A percentile compares a stretch with the other conserved stretches of the same genome.
These are phyloP conservation scores for Stromatinia cepivora DNA, from an alignment of 2,329 filamentous ascomycete species.

Conservation along the genomic window DNA sequence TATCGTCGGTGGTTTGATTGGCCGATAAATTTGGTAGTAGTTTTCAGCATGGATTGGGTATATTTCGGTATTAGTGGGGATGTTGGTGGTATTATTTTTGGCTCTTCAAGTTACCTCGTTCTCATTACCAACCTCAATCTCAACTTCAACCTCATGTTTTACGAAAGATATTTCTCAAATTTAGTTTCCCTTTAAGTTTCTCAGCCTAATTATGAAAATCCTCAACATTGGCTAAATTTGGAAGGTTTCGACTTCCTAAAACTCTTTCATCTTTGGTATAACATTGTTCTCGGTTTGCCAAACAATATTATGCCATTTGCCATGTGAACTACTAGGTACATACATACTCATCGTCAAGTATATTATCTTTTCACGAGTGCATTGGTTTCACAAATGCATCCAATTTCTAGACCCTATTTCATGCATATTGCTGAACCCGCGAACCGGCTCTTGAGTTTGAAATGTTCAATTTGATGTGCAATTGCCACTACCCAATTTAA, in stretches of 20 bases:
- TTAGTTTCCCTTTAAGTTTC: neutral
- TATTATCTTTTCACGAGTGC: too few species aligned
- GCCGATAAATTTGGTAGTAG: neutral
- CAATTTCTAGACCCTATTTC: neutral
- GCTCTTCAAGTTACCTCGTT: neutral
- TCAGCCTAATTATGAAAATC: neutral
- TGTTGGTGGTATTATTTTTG: neutral
- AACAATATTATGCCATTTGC: neutral
- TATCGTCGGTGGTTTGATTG: slow-evolving; percentile 18
- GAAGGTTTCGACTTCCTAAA: too few species aligned
- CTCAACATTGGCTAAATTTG: neutral
- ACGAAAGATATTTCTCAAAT: neutral
- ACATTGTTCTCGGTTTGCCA: neutral
- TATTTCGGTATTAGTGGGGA: slow-evolving; percentile 4
- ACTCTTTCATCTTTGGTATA: neutral
- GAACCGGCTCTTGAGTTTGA: neutral
- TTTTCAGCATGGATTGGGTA: slow-evolving; percentile 2
- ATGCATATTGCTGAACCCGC: neutral
- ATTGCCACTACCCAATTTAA: neutral
- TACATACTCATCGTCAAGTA: neutral
- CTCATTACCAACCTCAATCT: too few species aligned
- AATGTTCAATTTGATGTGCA: neutral
- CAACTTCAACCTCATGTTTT: neutral
- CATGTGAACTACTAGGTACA: too few species aligned
- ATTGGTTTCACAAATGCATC: neutral